Base-by-base conservation (phyloP, 495 filamentous ascomycete species). In the Penicillium mononematosum region DNA sequence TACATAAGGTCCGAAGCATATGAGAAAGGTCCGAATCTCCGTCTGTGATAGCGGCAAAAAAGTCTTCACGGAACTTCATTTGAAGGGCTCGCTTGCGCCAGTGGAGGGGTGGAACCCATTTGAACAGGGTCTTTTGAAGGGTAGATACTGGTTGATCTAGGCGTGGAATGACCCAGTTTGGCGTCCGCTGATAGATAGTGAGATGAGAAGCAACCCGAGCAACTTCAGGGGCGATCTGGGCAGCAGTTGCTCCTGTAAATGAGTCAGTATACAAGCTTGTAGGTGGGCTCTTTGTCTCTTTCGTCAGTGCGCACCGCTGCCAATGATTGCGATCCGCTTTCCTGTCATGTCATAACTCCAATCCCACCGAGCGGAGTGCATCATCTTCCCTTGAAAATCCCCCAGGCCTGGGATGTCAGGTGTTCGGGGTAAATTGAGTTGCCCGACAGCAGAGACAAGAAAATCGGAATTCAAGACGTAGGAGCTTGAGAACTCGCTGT, bases 171-270 rank as follows among this genome's bases (percentile, higher is more conserved):
- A 90, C 74, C 86, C 85, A 90, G 46, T 87, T 88, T 4, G 86
- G 85, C 2, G 82, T 85, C 11, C 87, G 78, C 56, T 89, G 84
- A 65, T 85, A 90, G 45, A 88, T 80, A 1, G 81, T 84, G 5
- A 88, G 68, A 11, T 77, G 67, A n/a, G 78, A 67, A 44, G 80
- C 78, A 6, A 79, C 57, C 47, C 81, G 81, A 45, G 83, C 82
- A 27, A 89, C 72, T 44, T 80, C 81, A 14, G 88, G 85, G 22
- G 87, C 76, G 59, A 90, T 88, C 64, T 90, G 88, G n/a, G 83
- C 85, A 10, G 82, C 82, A 17, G 85, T 88, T 19, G 87, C 85
- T 22, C 87, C 85, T 75, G 74, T 79, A 12, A 66, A 60, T 78
- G 75, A 32, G 50, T 59, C n/a, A 45, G 57, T 31, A 17, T 16